phyloP scores from a whole-genome alignment of 352 stramenopile genomes.

The Phytophthora macrochlamydospora region DNA sequence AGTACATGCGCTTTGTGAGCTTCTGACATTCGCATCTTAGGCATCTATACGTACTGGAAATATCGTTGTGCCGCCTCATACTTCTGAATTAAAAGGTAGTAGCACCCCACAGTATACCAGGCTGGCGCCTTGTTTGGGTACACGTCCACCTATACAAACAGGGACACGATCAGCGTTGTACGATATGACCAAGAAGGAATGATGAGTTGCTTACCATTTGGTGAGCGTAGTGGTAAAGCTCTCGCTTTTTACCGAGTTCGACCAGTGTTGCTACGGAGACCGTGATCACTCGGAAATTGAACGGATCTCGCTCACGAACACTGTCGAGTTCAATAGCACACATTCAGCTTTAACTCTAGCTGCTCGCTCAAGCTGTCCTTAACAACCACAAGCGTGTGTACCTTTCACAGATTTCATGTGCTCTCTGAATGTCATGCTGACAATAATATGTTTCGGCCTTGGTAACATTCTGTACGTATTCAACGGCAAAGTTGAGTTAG shows the following conservation, averaged over 20 bases:
- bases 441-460: conserved; percentile 87
- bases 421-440: conserved; percentile 83
- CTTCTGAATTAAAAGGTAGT: conserved; percentile 95
- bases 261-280: conserved; percentile 92
- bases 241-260: conserved; percentile 92
- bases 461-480: conserved; percentile 55
- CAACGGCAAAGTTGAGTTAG: background rate
- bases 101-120: conserved; percentile 97
- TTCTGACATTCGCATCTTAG: background rate
- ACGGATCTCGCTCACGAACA: conserved; percentile 76
- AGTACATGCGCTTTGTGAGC: conserved; percentile 1
- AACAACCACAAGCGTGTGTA: conserved; percentile 15
- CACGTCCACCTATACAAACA: conserved; percentile 81
- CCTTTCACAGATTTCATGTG: conserved; percentile 80
- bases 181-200: background rate
- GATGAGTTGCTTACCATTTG: conserved; percentile 70
- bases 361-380: no score
- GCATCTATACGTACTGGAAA: conserved; percentile 85
- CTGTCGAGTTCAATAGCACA: conserved; percentile 22
- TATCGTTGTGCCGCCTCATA: conserved; percentile 95
- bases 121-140: conserved; percentile 92
- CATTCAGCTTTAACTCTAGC: no score
- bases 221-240: conserved; percentile 96
- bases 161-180: background rate
- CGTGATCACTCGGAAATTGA: conserved; percentile 79